Evolutionary conservation across 2,329 filamentous ascomycete genomes (phyloP).

Genomic region (Achaetomium macrosporum): DNA sequence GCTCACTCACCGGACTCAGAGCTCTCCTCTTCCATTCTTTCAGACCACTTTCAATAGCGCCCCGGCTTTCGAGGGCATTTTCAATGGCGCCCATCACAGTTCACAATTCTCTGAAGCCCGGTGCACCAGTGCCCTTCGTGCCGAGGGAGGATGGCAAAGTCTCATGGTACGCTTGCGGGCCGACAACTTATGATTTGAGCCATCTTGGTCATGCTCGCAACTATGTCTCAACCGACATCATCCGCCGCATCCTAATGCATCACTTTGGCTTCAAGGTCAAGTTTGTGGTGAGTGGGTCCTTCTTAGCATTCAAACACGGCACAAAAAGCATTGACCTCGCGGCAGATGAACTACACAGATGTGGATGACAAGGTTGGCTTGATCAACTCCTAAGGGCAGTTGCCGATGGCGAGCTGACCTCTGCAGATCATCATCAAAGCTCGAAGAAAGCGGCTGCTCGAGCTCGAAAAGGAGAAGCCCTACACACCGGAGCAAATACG

Average conservation of each 20-base stretch:
- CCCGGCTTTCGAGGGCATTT: conserved; percentile 12
- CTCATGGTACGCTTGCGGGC: conserved; percentile 85
- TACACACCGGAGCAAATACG: conserved; percentile 42
- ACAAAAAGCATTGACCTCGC: background rate
- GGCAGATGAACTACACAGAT: conserved; percentile 78
- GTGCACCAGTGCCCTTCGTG: conserved; percentile 66
- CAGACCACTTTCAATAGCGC: conserved; percentile 9
- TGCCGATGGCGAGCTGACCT: background rate
- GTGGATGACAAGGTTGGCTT: conserved; percentile 37
- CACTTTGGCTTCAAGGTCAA: conserved; percentile 79
- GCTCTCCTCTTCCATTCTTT: conserved; percentile 15
- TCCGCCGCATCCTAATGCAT: conserved; percentile 73
- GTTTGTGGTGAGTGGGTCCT: conserved; percentile 52
- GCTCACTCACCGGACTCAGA: conserved; percentile 14
- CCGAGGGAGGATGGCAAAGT: conserved; percentile 67
- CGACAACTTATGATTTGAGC: conserved; percentile 77
- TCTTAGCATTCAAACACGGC: background rate
- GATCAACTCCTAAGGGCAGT: too few species aligned
- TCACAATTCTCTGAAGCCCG: conserved; percentile 71
- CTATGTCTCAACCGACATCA: conserved; percentile 86
- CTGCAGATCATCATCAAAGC: conserved; percentile 54
- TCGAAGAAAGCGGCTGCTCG: conserved; percentile 73
- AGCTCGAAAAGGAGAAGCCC: conserved; percentile 68
- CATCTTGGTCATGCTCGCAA: conserved; percentile 78
- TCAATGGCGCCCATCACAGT: conserved; percentile 58